phyloP scores from a whole-genome alignment of 1,284 basidiomycete species.

The Cryptococcus neoformans region DNA sequence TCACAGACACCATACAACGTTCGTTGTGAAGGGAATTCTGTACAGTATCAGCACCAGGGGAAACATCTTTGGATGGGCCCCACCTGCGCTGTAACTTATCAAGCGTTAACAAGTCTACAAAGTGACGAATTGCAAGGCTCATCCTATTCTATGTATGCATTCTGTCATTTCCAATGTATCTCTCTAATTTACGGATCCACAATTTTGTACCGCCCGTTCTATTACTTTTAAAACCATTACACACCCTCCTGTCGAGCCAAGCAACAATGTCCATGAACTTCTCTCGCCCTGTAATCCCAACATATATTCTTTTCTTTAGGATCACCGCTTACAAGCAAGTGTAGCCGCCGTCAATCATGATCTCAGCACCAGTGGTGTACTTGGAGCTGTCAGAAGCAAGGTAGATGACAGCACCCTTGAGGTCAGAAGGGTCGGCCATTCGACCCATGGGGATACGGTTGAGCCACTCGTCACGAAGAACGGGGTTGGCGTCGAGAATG shows the following conservation, averaged over 20 bases:
- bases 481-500: constrained; percentile 67
- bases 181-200: no score
- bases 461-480: constrained; percentile 80
- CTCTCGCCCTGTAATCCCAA: neutral
- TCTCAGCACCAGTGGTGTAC: constrained; percentile 43
- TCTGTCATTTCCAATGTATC: no score
- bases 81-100: no score
- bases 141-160: no score
- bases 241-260: neutral
- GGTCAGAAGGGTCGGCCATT: constrained; percentile 16
- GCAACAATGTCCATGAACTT: neutral
- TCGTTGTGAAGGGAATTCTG: no score
- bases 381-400: constrained; percentile 45
- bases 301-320: no score
- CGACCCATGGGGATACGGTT: constrained; percentile 77
- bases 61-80: no score
- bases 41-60: no score
- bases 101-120: no score
- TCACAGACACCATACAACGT: no score
- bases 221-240: neutral
- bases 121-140: no score
- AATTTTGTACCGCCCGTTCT: neutral
- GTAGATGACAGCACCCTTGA: constrained; percentile 51
- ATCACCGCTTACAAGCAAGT: constrained; percentile 21
- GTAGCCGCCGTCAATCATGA: constrained; percentile 29